Evolutionary conservation across 495 filamentous ascomycete species (phyloP).

Genomic region (Clohesyomyces aquaticus): DNA sequence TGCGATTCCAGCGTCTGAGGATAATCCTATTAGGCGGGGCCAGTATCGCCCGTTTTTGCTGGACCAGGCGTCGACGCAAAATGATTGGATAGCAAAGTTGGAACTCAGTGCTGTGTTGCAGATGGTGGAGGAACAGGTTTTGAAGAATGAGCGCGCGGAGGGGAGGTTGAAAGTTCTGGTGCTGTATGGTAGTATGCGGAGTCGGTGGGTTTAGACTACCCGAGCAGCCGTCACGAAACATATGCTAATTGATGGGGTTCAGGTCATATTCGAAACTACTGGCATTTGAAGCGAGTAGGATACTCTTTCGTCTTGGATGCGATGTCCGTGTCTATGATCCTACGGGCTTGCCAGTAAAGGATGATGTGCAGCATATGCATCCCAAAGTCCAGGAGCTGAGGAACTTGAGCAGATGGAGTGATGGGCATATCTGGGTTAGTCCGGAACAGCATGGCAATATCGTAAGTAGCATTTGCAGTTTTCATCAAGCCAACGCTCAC

Average conservation of each 20-base stretch:
- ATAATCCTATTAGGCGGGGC: constrained; percentile 64
- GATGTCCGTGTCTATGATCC: constrained; percentile 71
- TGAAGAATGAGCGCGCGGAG: constrained; percentile 51
- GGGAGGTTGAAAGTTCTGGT: constrained; percentile 66
- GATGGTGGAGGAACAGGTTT: constrained; percentile 56
- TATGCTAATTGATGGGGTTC: background rate
- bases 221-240: background rate
- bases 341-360: constrained; percentile 64
- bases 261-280: constrained; percentile 66
- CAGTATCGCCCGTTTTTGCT: constrained; percentile 56
- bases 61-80: constrained; percentile 62
- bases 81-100: constrained; percentile 60
- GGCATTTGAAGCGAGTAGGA: constrained; percentile 63
- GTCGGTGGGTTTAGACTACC: constrained; percentile 43
- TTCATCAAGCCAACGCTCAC: background rate
- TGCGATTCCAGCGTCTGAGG: constrained; percentile 53
- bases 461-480: constrained; percentile 42
- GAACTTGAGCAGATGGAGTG: constrained; percentile 66
- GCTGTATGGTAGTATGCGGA: constrained; percentile 64
- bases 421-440: constrained; percentile 70
- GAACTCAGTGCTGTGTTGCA: constrained; percentile 60
- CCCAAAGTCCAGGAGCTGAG: constrained; percentile 69
- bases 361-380: constrained; percentile 61
- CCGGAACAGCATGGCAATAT: constrained; percentile 74
- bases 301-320: constrained; percentile 69